Percentiles rank a stretch among this genome's conserved stretches.
Conservation (phyloP, 805 yeast species). For the Lachancea thermotolerans region DNA sequence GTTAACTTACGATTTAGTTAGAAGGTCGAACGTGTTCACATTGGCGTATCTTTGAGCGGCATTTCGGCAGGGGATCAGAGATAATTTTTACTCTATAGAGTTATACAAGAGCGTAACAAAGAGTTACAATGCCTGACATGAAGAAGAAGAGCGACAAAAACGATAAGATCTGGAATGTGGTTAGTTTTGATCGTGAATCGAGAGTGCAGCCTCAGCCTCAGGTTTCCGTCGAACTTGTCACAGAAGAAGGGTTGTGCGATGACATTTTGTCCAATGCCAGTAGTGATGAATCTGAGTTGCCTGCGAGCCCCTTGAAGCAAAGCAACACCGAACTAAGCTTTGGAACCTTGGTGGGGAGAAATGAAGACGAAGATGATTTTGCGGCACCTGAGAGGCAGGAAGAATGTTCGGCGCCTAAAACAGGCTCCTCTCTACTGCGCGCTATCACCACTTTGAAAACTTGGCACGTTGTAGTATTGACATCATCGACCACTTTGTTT, state of each 20-base stretch:
- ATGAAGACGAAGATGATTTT: not conserved
- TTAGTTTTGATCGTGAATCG: constrained; percentile 4
- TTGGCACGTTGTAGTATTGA: constrained; percentile 8
- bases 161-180: constrained; percentile 8
- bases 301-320: not conserved
- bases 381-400: not conserved
- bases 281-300: constrained; percentile 7
- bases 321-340: constrained; percentile 3
- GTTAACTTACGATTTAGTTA: not conserved
- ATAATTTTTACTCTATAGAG: not conserved
- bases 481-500: constrained; percentile 7
- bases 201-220: not conserved
- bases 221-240: constrained; percentile 4
- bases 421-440: not conserved
- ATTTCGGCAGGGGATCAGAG: not conserved
- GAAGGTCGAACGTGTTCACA: too few species aligned
- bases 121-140: not conserved
- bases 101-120: not conserved
- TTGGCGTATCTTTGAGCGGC: not conserved
- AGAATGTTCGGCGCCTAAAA: not conserved
- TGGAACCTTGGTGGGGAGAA: constrained; percentile 3
- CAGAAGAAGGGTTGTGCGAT: constrained; percentile 7
- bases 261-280: constrained; percentile 9
- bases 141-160: constrained; percentile 3
- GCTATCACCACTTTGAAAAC: constrained; percentile 3